Evolutionary conservation across 2,329 filamentous ascomycete species (phyloP), one percentile per base, ranked within the genome.

Genomic region (Beauveria pseudobassiana): DNA sequence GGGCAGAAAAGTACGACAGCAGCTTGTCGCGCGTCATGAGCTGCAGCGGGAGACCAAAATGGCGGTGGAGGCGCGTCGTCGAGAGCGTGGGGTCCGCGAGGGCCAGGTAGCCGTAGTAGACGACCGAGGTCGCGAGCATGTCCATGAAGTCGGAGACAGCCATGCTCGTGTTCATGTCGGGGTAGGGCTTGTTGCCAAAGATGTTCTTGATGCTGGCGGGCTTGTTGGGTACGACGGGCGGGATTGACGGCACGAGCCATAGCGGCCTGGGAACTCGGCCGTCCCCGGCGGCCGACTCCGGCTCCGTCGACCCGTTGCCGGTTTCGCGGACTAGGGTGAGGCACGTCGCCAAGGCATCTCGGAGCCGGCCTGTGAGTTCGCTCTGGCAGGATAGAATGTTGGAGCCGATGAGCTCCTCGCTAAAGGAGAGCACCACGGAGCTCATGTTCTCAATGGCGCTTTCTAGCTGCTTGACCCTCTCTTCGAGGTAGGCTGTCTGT

Each of bases 371-470:
- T 5, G 62, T 65, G 8, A 65, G 62, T 6, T 62, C 40, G 24
- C 59, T 61, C 40, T 65, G 62, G 22, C 56, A 55, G 12, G 58
- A 51, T 1, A 65, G 62, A 5, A 64, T 63, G 2, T 61, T 62
- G 24, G 64, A 64, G 5, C 54, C 56, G 5, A 64, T 61, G 34
- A 65, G 64, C 38, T 59, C 54, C n/a, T 64, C 63, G 53, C 63
- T 64, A 18, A 65, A 63, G 5, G 63, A 63, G 46, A 62, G 49
- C 12, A 65, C 48, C 8, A 62, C 60, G 18, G 62, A 58, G 74
- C 84, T 87, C 86, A 93, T 89, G 66, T 88, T 83, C 60, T 88
- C 83, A 64, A 91, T 86, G 28, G 82, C 83, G 8, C 79, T 78
- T 61, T 86, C 82, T 16, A 93, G 80, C 40, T 82, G 79, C 45